Percentiles rank a stretch among this genome's conserved stretches.
Evolutionary conservation across 139 green algal genomes (phyloP).

Genomic region (Micractinium sp.): DNA sequence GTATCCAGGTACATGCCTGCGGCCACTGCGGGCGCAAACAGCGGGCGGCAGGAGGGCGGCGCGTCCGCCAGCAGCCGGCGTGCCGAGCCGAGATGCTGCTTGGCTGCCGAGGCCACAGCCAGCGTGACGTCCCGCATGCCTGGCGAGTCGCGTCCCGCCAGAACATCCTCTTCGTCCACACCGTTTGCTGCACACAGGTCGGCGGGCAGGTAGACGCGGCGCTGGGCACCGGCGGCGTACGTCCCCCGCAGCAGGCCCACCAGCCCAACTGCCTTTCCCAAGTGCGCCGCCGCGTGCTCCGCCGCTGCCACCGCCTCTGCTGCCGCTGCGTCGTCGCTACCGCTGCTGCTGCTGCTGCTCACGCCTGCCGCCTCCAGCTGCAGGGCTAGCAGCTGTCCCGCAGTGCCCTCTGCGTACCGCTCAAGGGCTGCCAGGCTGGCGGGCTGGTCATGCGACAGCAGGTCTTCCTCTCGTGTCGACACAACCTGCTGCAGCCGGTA

Average conservation of each 20-base stretch:
- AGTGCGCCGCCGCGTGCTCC: constrained; percentile 77
- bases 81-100: constrained; percentile 77
- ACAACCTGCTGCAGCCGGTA: constrained; percentile 83
- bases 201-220: constrained; percentile 45
- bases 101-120: constrained; percentile 61
- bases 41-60: constrained; percentile 28
- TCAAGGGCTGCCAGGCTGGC: constrained; percentile 71
- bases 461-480: constrained; percentile 65
- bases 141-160: constrained; percentile 40
- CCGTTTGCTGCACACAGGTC: constrained; percentile 36
- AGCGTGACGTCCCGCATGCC: constrained; percentile 65
- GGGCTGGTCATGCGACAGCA: constrained; percentile 56
- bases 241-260: constrained; percentile 70
- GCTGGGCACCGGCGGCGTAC: constrained; percentile 51
- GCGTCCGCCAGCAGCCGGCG: constrained; percentile 47
- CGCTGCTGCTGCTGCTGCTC: neutral
- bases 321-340: neutral
- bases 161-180: constrained; percentile 57
- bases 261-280: constrained; percentile 83
- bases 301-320: constrained; percentile 66
- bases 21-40: constrained; percentile 67
- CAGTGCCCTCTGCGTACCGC: constrained; percentile 74
- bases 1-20: constrained; percentile 66
- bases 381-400: constrained; percentile 63
- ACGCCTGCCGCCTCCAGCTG: constrained; percentile 66